Conservation (phyloP, 306 rosid genomes). For the Aeschynomene evenia region DNA sequence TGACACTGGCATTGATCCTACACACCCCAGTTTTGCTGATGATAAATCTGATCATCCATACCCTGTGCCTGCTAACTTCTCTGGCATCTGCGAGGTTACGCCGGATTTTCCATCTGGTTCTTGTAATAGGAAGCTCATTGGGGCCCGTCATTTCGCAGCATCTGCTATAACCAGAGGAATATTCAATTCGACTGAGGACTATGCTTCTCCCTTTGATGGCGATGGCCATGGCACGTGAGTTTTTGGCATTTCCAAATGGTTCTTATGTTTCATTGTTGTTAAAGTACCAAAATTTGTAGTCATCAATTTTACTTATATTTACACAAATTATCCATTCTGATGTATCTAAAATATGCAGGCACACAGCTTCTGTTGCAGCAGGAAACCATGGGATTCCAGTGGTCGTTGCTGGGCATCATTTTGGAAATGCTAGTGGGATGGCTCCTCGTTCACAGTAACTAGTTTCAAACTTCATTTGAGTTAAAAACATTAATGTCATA, state of each 20-base stretch:
- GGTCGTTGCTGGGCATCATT: slow-evolving; percentile 78
- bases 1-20: slow-evolving; percentile 96
- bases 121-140: slow-evolving; percentile 94
- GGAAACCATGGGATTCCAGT: slow-evolving; percentile 98
- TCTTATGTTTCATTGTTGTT: too few species aligned
- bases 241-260: slow-evolving; percentile 17
- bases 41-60: slow-evolving; percentile 46
- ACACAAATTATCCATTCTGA: slow-evolving; percentile 27
- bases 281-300: neutral
- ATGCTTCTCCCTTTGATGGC: slow-evolving; percentile 90
- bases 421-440: slow-evolving; percentile 99
- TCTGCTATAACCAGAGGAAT: slow-evolving; percentile 92
- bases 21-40: slow-evolving; percentile 85
- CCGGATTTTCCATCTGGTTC: slow-evolving; percentile 95
- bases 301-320: neutral
- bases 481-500: slow-evolving; percentile 8
- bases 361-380: slow-evolving; percentile 92
- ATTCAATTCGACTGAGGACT: slow-evolving; percentile 73
- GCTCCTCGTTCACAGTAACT: slow-evolving; percentile 98
- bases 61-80: slow-evolving; percentile 69
- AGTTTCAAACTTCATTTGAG: slow-evolving; percentile 26
- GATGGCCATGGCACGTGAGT: slow-evolving; percentile 99
- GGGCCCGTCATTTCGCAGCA: slow-evolving; percentile 94
- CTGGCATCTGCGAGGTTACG: slow-evolving; percentile 89
- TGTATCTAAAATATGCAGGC: slow-evolving; percentile 56